These are phyloP conservation scores for Magnusiomyces magnusii DNA, from an alignment of 1,139 yeast genomes.

Conservation along the genomic window DNA sequence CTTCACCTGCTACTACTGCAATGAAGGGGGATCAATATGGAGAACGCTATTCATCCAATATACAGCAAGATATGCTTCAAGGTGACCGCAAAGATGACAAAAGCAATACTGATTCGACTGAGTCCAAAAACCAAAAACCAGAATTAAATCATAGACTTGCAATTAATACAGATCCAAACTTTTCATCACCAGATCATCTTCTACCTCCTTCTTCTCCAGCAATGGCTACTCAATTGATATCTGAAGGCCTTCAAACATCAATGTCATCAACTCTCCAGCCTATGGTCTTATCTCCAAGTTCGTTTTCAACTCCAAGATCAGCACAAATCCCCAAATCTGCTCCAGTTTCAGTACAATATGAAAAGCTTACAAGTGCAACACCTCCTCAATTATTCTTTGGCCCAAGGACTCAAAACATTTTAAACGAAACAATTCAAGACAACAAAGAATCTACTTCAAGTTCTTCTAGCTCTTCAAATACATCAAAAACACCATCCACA, in stretches of 20 bases:
- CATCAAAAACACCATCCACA: too few relatives aligned
- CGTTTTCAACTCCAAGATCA: too few relatives aligned
- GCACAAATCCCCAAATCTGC: neutral
- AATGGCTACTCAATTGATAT: neutral
- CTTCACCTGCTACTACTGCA: too few relatives aligned
- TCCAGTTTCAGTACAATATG: neutral
- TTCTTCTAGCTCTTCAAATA: too few relatives aligned
- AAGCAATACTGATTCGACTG: neutral
- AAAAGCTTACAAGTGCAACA: neutral
- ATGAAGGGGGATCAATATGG: neutral
- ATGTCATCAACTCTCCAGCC: neutral
- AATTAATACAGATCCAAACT: neutral
- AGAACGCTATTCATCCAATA: neutral
- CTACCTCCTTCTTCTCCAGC: too few relatives aligned
- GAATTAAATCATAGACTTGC: too few relatives aligned
- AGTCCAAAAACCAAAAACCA: too few relatives aligned
- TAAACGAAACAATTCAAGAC: neutral
- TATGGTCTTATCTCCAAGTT: neutral
- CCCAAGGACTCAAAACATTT: neutral
- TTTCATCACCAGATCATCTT: neutral
- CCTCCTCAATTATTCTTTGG: neutral
- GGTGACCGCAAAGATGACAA: neutral
- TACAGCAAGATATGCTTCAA: too few relatives aligned
- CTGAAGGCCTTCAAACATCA: neutral
- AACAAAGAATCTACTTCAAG: neutral